Evolutionary conservation across 176 grass and related monocot genomes (phyloP).

Genomic region (Lolium rigidum): DNA sequence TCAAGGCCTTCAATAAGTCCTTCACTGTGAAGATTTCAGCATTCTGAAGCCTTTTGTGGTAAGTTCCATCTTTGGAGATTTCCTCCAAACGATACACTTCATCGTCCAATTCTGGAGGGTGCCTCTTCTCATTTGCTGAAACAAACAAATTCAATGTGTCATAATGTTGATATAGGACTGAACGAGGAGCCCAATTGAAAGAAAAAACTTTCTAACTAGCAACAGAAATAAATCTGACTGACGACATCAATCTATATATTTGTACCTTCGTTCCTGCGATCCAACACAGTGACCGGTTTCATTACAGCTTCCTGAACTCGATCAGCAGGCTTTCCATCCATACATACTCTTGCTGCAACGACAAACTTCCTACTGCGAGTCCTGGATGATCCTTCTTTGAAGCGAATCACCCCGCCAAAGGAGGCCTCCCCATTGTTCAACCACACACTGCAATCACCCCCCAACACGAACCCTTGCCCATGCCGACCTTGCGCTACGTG

Average conservation of each 20-base stretch:
- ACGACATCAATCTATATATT: background rate
- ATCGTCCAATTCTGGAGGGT: conserved; percentile 42
- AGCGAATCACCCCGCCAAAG: background rate
- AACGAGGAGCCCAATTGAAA: background rate
- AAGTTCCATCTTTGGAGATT: conserved; percentile 38
- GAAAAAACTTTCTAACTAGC: background rate
- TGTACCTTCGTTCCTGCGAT: conserved; percentile 49
- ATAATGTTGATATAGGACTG: no score
- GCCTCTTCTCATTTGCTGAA: conserved; percentile 48
- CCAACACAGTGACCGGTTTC: conserved; percentile 34
- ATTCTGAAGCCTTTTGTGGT: conserved; percentile 23
- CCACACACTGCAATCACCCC: conserved; percentile 17
- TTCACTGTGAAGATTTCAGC: background rate
- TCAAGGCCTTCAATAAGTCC: conserved; percentile 43
- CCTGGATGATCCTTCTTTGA: conserved; percentile 50
- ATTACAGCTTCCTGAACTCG: conserved; percentile 48
- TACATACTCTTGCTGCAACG: conserved; percentile 34
- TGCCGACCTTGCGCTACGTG: conserved; percentile 42
- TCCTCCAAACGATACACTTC: conserved; percentile 45
- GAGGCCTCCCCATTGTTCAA: conserved; percentile 22
- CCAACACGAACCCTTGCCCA: conserved; percentile 30
- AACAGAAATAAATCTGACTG: background rate
- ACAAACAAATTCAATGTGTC: background rate
- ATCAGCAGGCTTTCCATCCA: background rate
- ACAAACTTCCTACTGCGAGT: conserved; percentile 32